phyloP scores from a whole-genome alignment of 441 rosid species.

The Flueggea neowawraea region DNA sequence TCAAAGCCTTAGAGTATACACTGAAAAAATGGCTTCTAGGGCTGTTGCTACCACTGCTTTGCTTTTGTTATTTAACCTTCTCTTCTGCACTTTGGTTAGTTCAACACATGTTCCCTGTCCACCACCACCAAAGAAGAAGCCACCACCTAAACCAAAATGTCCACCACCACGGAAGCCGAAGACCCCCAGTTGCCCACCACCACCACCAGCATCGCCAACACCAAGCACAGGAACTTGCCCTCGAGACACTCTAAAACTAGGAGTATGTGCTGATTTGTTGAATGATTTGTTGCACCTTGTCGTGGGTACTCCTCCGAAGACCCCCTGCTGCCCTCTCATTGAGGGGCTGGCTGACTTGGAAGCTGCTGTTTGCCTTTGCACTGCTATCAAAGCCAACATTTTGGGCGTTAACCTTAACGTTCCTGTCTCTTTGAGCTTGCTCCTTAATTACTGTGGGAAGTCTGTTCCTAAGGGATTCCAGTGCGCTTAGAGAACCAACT shows the following conservation, averaged over 20 bases:
- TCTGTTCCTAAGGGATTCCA: conserved; percentile 34
- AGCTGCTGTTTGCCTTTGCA: conserved; percentile 47
- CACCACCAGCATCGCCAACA: conserved; percentile 17
- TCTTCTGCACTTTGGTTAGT: conserved; percentile 31
- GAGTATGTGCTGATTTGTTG: conserved; percentile 33
- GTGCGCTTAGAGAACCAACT: conserved; percentile 18
- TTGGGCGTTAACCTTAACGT: conserved; percentile 35
- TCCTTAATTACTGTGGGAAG: conserved; percentile 41
- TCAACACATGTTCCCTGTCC: conserved; percentile 30
- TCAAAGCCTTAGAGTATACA: no score
- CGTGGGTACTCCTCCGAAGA: conserved; percentile 32
- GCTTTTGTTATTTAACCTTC: conserved; percentile 27
- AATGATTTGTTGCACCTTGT: conserved; percentile 26
- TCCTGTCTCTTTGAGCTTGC: conserved; percentile 40
- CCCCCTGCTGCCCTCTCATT: conserved; percentile 35
- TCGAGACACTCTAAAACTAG: conserved; percentile 36
- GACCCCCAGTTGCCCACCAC: conserved; percentile 8
- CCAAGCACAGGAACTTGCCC: conserved; percentile 31
- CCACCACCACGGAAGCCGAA: conserved; percentile 10
- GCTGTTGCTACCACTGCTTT: conserved; percentile 24
- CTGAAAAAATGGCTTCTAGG: conserved; percentile 31
- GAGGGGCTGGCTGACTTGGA: conserved; percentile 38
- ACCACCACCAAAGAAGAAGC: conserved; percentile 9
- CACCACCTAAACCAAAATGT: no score
- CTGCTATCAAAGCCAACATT: conserved; percentile 35